Evolutionary conservation across 257 asterid species (phyloP), one percentile per base, ranked within the genome.

Genomic region (Datura wrightii): DNA sequence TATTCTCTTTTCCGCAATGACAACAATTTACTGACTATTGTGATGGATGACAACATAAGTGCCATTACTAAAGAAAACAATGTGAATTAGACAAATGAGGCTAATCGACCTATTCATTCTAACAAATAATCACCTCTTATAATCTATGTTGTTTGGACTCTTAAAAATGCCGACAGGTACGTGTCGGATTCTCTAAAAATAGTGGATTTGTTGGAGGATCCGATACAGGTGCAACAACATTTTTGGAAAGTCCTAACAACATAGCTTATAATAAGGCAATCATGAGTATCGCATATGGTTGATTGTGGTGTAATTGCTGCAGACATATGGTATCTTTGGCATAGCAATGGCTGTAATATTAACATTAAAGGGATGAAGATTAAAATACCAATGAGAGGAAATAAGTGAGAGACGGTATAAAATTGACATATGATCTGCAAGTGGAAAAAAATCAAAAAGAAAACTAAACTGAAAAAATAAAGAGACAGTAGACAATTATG

Each of bases 1-100:
- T 78, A 9, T 52, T 78, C 65, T 52, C 82, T 53, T 78, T 78
- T 52, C 46, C 52, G 82, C 65, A 78, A 78, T 31, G 24, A 14
- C 11, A 52, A 31, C 46, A 52, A 34, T 74, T 48, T 6, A 78
- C 82, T 76, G 42, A 76, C 41, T 78, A 24, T 6, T 13, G 31
- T 52, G 46, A 52, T 14, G n/a, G 58, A 50, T 13, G 31, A 52
- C 24, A 31, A 52, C 63, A 24, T 7, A 48, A 50, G 13, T 24
- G 41, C 10, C 82, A 52, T 50, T 9, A 52, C 63, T 24, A 34
- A 78, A 4, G 48, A 78, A 52, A 31, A 52, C 19, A 34, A 31
- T 34, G 82, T 50, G 24, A 76, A 46, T n/a, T 71, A 46, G 41
- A n/a, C 36, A 41, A 72, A 72, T 46, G 41, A 72, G 41, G 58